These are phyloP conservation scores for Chaetothyriales sp. DNA, from an alignment of 2,329 filamentous ascomycete genomes.

Conservation along the genomic window DNA sequence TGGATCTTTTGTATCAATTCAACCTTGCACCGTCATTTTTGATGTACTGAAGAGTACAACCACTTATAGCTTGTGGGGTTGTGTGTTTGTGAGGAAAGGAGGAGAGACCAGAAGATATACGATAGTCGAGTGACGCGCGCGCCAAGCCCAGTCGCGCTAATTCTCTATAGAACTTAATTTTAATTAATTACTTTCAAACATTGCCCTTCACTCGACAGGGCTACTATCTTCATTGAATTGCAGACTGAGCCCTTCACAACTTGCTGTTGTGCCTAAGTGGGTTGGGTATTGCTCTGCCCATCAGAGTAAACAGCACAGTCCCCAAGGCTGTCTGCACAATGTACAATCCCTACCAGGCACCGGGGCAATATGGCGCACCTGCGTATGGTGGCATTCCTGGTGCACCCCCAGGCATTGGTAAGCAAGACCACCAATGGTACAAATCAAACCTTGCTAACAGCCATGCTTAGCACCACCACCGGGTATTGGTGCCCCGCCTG, in stretches of 20 bases:
- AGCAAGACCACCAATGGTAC: conserved; percentile 19
- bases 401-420: conserved; percentile 68
- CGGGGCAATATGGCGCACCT: conserved; percentile 53
- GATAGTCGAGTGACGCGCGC: no score
- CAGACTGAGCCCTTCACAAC: background rate
- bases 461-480: conserved; percentile 50
- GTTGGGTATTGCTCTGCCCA: background rate
- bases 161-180: no score
- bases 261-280: background rate
- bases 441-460: conserved; percentile 8
- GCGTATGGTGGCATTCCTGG: conserved; percentile 60
- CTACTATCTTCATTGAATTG: background rate
- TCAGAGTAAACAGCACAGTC: background rate
- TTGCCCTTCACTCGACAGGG: background rate
- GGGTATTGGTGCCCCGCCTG: conserved; percentile 64
- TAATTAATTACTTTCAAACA: no score
- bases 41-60: no score
- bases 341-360: conserved; percentile 10
- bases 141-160: no score
- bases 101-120: no score
- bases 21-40: no score
- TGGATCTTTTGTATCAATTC: no score
- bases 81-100: no score
- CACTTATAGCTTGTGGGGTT: no score
- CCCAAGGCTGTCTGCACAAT: background rate